Conservation (phyloP, 192 early-diverging fungal species). For the Coemansia sp. region DNA sequence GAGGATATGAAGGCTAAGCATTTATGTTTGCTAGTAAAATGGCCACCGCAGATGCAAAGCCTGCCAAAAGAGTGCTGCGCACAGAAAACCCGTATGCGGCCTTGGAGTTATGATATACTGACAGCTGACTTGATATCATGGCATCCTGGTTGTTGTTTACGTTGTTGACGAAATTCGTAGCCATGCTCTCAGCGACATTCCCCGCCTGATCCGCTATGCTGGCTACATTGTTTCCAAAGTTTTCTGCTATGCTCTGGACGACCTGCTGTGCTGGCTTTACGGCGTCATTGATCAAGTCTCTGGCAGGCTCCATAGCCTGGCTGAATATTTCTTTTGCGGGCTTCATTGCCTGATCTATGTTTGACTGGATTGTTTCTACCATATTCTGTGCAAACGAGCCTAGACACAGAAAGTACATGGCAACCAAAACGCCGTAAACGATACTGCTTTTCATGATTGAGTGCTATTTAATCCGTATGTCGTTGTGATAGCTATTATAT, state of each 20-base stretch:
- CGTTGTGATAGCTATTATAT: not conserved
- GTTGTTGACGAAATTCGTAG: conserved; percentile 14
- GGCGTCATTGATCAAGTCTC: not conserved
- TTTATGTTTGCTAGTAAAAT: not conserved
- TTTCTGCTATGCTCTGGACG: conserved; percentile 11
- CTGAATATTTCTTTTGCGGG: conserved; percentile 18
- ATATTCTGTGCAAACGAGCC: conserved; percentile 2
- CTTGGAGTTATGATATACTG: conserved; percentile 24
- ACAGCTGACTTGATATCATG: conserved; percentile 31
- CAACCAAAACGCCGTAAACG: not conserved
- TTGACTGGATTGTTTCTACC: conserved; percentile 9
- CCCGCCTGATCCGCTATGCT: conserved; percentile 31
- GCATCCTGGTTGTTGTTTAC: conserved; percentile 20
- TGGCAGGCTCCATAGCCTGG: conserved; percentile 5
- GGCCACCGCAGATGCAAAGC: not conserved
- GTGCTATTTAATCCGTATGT: not conserved
- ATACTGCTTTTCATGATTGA: not conserved
- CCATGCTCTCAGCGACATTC: conserved; percentile 13
- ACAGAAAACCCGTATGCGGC: not conserved
- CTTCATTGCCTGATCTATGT: conserved; percentile 10
- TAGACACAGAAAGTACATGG: not conserved
- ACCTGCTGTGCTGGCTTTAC: conserved; percentile 18
- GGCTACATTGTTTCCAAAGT: conserved; percentile 20
- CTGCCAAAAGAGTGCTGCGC: not conserved
- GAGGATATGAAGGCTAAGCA: not conserved